Base-by-base conservation (phyloP, 176 grass and related monocot species). In the Guadua angustifolia region DNA sequence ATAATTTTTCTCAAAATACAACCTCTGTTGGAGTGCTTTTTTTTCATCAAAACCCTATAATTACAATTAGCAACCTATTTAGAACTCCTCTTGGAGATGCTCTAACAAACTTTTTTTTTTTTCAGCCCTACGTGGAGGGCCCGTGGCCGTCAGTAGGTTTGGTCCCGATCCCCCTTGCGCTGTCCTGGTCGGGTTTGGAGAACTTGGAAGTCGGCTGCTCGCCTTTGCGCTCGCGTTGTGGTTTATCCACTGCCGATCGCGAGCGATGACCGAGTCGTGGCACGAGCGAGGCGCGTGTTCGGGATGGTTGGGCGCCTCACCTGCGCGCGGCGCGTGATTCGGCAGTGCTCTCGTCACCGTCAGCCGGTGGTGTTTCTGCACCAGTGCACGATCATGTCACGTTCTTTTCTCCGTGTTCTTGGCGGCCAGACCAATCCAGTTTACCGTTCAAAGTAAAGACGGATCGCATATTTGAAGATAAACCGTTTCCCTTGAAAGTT, bases 101-200 rank as follows among this genome's bases (percentile, higher is more conserved):
- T n/a, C n/a, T n/a, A n/a, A n/a, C n/a, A n/a, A n/a, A n/a, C n/a
- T n/a, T n/a, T n/a, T n/a, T n/a, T n/a, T n/a, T n/a, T n/a, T n/a
- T n/a, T n/a, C n/a, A n/a, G n/a, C n/a, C n/a, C 14, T 64, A 80
- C 82, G 71, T 69, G 88, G 83, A 46, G 55, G 25, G 35, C 55
- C 65, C 46, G 57, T 70, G 46, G 65, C 78, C 83, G 79, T 66
- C 65, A 6, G 80, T 24, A 22, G 12, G 44, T 64, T 71, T 6
- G 78, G 60, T 15, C 69, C 72, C 18, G 71, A 29, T 6, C 70
- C 49, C 44, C 21, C 9, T 26, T 13, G 1, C 18, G 38, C 13
- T 4, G 13, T 4, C 12, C 50, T 10, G 18, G 29, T 1, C 29
- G 1, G 22, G 59, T 32, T 3, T 2, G 57, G 53, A 53, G 1